Evolutionary conservation across 2,329 filamentous ascomycete genomes (phyloP).

Genomic region (Seiridium unicorne): DNA sequence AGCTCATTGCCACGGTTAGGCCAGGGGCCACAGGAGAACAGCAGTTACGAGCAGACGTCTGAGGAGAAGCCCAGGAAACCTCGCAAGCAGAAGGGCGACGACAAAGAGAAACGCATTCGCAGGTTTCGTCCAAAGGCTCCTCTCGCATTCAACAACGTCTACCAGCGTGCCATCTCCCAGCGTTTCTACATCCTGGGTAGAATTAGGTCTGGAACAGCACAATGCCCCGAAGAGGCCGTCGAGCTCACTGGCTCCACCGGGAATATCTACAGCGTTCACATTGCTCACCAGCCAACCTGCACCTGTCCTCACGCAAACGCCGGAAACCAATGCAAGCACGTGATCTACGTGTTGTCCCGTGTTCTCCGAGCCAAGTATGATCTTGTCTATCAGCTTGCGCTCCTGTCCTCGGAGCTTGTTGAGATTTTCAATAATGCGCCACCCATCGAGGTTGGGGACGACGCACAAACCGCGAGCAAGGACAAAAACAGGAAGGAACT

Average conservation of each 20-base stretch:
- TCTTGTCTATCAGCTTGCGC: constrained; percentile 60
- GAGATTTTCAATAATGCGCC: constrained; percentile 57
- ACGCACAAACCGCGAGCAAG: constrained; percentile 6
- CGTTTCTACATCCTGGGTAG: constrained; percentile 46
- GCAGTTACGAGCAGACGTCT: not conserved
- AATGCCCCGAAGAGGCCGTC: constrained; percentile 49
- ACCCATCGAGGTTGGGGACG: constrained; percentile 37
- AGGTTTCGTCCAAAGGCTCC: constrained; percentile 4
- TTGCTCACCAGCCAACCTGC: constrained; percentile 51
- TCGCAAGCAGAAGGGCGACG: constrained; percentile 1
- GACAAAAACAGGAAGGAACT: constrained; percentile 45
- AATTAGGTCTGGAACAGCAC: constrained; percentile 28
- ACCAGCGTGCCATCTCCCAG: constrained; percentile 6
- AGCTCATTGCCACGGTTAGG: not conserved
- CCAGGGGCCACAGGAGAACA: not conserved
- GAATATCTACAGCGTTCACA: constrained; percentile 60
- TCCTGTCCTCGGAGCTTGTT: constrained; percentile 57
- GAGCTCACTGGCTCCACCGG: constrained; percentile 63
- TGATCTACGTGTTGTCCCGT: constrained; percentile 59
- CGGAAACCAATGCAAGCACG: constrained; percentile 64
- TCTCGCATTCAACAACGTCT: not conserved
- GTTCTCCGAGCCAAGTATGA: constrained; percentile 57
- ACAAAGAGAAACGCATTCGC: constrained; percentile 11
- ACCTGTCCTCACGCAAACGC: constrained; percentile 52
- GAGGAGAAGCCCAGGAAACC: constrained; percentile 4